Base-by-base conservation (phyloP, 345 rosid species). In the Litchi chinensis region DNA sequence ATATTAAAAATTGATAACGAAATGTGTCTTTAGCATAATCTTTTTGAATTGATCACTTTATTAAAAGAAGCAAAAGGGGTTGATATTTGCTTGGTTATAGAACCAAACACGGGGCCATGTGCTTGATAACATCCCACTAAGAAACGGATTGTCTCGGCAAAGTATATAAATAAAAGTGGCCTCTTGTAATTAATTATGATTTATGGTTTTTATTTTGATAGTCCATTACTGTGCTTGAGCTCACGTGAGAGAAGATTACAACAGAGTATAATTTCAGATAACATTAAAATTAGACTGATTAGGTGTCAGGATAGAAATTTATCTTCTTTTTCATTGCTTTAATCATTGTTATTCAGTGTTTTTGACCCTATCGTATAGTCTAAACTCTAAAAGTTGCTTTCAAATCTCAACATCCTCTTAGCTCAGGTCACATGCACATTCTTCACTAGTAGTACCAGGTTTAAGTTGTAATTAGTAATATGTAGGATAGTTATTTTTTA, bases 61-160 rank as follows among this genome's bases (percentile, higher is more conserved):
- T 46, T 1, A 75, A 75, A 63, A 64, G 46, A 26, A 46, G 11
- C 12, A 26, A 46, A 63, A 63, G 8, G 19, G 65, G 59, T 7
- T 54, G 24, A 43, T 74, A 39, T n/a, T 37, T 52, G 21, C 7
- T 19, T 44, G 60, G 9, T 59, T 40, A 60, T n/a, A 60, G 15
- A 19, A 60, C 52, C 52, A 62, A 74, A 15, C 43, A 74, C 24
- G 77, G 70, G 3, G 59, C 77, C 69, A 74, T 3, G 60, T 63
- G 56, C 57, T 43, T 56, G 10, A 43, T 8, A 44, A 63, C 59
- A 26, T 44, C 18, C 76, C 43, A 9, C 60, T 24, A 24, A 15
- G 32, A 57, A 60, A 11, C 28, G 3, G 16, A 39, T 11, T 19
- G 75, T 19, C 75, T 32, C 10, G 8, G 10, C 8, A 56, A 57